Evolutionary conservation across 2,329 filamentous ascomycete species (phyloP), one percentile per base, ranked within the genome.

Genomic region (Claviceps lovelessii): DNA sequence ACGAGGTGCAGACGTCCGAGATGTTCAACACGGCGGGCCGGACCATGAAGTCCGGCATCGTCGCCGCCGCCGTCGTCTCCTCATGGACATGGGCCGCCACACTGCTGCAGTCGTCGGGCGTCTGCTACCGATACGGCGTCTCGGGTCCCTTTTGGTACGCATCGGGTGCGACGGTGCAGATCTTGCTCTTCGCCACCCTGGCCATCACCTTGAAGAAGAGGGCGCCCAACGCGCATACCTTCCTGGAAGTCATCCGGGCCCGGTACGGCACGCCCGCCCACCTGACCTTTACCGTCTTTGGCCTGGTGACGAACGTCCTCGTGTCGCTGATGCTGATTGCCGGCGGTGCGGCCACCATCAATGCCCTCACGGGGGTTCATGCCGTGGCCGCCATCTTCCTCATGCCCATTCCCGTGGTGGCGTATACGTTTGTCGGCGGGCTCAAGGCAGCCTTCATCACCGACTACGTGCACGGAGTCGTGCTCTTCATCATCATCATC

Each of bases 51-150:
- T 90, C 88, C 9, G 90, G 90, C 47, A 76, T 95, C 15, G 88
- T 95, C 0, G 87, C 88, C 11, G 87, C 88, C 5, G 90, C 89
- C 17, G 90, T 95, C n/a, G 88, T 95, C 4, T 90, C 86, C 17
- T 90, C 85, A 5, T 95, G 90, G 90, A 95, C 90, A 0, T 95
- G 89, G 89, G 89, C 88, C 0, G 89, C 88, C 28, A 93, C 88
- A 0, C 74, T 91, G 1, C 75, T 93, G 2, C 88, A 93, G 64
- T 86, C 81, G 1, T 84, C 86, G 0, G 80, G 83, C n/a, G 86
- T 95, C 19, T 88, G 87, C 58, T 95, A 95, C 68, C 76, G 81
- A 58, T 91, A 91, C 64, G 86, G 83, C 13, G 76, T 86, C 44
- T 76, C 78, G 0, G 82, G 80, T 15, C 72, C 73, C 10, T 77